These are phyloP conservation scores for Plasmodium vivax DNA, from an alignment of 169 alveolate genomes.

Conservation along the genomic window DNA sequence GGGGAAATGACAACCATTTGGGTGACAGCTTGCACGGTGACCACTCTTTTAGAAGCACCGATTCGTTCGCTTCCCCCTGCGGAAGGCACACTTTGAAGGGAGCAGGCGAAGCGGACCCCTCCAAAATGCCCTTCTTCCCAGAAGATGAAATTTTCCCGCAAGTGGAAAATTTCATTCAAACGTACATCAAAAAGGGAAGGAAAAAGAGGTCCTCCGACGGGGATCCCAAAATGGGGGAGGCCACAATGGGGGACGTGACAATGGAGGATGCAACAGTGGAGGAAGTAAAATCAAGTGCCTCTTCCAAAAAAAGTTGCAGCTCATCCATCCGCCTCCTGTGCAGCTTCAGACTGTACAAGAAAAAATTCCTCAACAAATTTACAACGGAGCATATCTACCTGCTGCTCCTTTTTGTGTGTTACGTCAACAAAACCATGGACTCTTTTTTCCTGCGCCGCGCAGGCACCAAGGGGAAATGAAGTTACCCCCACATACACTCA, in stretches of 20 bases:
- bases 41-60: not conserved
- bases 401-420: slow-evolving; percentile 50
- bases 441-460: not conserved
- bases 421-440: slow-evolving; percentile 21
- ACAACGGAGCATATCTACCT: slow-evolving; percentile 59
- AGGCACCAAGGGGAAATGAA: not conserved
- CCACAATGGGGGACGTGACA: too few species aligned
- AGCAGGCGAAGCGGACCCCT: not conserved
- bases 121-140: not conserved
- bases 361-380: slow-evolving; percentile 66
- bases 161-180: slow-evolving; percentile 23
- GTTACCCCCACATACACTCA: not conserved
- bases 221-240: not conserved
- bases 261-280: not conserved
- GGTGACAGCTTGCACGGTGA: not conserved
- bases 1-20: not conserved
- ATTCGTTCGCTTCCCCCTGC: not conserved
- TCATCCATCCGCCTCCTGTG: slow-evolving; percentile 27
- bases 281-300: not conserved
- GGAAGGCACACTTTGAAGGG: not conserved
- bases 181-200: slow-evolving; percentile 25
- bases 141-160: not conserved
- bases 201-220: not conserved
- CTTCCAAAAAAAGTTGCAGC: not conserved
- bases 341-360: slow-evolving; percentile 51